Conservation (phyloP, 2,329 filamentous ascomycete species). For the Epichloe scottii region DNA sequence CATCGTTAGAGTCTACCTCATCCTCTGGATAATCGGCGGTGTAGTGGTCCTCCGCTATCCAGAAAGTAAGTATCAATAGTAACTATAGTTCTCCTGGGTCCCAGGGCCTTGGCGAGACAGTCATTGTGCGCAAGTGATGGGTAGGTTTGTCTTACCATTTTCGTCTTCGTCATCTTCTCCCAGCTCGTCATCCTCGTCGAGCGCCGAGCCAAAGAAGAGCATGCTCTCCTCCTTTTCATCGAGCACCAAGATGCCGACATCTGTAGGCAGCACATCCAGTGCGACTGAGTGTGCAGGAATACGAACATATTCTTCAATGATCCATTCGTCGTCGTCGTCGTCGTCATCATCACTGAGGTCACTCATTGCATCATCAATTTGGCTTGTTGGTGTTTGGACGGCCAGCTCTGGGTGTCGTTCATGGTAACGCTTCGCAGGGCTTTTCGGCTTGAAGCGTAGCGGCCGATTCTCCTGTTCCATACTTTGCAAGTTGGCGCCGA, state of each 20-base stretch:
- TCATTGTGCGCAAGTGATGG: neutral
- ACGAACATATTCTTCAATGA: conserved; percentile 53
- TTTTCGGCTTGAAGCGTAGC: conserved; percentile 42
- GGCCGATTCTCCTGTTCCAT: conserved; percentile 29
- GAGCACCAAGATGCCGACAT: conserved; percentile 44
- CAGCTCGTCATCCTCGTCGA: conserved; percentile 49
- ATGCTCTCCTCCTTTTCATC: conserved; percentile 45
- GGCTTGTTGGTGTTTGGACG: neutral
- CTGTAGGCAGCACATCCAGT: conserved; percentile 32
- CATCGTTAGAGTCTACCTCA: conserved; percentile 55
- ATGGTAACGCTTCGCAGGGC: conserved; percentile 39
- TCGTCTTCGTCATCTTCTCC: conserved; percentile 51
- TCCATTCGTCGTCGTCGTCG: conserved; percentile 42
- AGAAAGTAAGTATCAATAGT: conserved; percentile 3
- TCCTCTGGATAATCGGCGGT: conserved; percentile 72
- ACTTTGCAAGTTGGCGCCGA: conserved; percentile 37
- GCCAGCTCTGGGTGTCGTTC: conserved; percentile 38
- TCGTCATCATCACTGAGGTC: conserved; percentile 34
- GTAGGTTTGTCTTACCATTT: conserved; percentile 35
- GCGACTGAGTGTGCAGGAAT: conserved; percentile 40
- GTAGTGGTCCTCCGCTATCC: conserved; percentile 61
- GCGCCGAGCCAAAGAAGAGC: conserved; percentile 46
- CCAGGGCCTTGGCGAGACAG: neutral
- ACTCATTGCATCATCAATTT: conserved; percentile 21
- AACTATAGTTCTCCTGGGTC: neutral